Evolutionary conservation across 495 filamentous ascomycete species (phyloP).

Genomic region (Annulohypoxylon stygium): DNA sequence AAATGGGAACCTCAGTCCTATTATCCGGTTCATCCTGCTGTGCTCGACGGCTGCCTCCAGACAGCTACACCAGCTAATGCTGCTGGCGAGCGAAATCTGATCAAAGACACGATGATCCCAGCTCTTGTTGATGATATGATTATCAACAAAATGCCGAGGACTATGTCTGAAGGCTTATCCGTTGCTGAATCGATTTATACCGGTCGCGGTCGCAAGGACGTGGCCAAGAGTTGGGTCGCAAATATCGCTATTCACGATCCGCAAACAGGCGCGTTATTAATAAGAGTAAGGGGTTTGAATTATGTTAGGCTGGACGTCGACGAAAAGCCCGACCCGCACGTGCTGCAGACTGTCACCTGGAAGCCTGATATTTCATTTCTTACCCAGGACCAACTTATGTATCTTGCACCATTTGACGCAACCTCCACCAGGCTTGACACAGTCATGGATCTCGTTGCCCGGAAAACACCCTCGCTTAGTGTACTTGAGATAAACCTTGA

Average conservation of each 20-base stretch:
- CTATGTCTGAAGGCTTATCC: neutral
- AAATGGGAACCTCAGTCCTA: conserved; percentile 47
- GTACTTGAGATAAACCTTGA: neutral
- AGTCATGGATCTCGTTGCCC: neutral
- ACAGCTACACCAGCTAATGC: conserved; percentile 35
- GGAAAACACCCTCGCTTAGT: neutral
- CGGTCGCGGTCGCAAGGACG: conserved; percentile 9
- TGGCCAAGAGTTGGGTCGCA: conserved; percentile 31
- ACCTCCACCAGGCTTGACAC: neutral
- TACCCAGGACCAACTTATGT: neutral
- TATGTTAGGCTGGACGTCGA: neutral
- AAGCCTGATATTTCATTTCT: neutral
- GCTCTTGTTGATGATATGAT: conserved; percentile 8
- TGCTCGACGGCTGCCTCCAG: conserved; percentile 56
- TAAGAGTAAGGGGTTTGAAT: neutral
- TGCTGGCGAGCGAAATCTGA: conserved; percentile 16
- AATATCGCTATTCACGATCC: conserved; percentile 31
- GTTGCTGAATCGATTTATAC: conserved; percentile 1
- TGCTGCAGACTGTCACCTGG: neutral
- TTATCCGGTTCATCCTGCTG: conserved; percentile 59
- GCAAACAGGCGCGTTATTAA: neutral
- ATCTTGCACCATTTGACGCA: neutral
- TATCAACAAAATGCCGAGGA: conserved; percentile 6
- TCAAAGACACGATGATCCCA: conserved; percentile 9
- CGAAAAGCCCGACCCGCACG: neutral